Percentiles rank a stretch among this genome's conserved stretches.
phyloP scores from a whole-genome alignment of 805 yeast genomes.

The Wickerhamiella dianesei region DNA sequence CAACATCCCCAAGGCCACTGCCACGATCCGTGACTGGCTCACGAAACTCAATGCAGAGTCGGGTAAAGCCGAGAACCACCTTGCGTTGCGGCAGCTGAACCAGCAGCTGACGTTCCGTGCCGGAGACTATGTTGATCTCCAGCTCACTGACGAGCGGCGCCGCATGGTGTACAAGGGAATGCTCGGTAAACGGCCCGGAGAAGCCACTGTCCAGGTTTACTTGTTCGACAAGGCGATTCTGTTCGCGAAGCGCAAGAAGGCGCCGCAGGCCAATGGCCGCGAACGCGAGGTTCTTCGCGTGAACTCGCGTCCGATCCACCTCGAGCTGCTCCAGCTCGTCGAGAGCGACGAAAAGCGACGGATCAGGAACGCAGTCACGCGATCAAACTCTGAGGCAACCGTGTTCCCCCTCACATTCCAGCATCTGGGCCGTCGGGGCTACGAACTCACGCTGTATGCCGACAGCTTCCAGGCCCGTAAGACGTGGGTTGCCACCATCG shows the following conservation, averaged over 20 bases:
- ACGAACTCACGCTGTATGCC: constrained; percentile 31
- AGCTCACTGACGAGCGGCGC: constrained; percentile 68
- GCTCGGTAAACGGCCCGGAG: constrained; percentile 57
- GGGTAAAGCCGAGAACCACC: constrained; percentile 88
- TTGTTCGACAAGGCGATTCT: constrained; percentile 77
- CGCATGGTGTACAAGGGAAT: constrained; percentile 67
- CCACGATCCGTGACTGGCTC: constrained; percentile 59
- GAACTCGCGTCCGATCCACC: constrained; percentile 74
- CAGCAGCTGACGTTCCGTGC: constrained; percentile 70
- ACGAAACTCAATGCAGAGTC: constrained; percentile 71
- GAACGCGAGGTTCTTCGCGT: constrained; percentile 77
- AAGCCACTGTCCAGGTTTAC: constrained; percentile 73
- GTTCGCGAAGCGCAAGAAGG: constrained; percentile 67
- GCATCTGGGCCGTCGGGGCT: constrained; percentile 38
- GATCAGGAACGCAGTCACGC: constrained; percentile 15
- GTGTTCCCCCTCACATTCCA: constrained; percentile 36
- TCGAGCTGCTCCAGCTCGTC: constrained; percentile 60
- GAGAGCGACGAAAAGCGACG: constrained; percentile 50
- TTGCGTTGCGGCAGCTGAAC: constrained; percentile 72
- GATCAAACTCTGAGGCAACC: constrained; percentile 14
- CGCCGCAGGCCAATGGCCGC: constrained; percentile 16
- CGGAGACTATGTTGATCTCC: constrained; percentile 76
- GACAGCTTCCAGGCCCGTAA: constrained; percentile 45
- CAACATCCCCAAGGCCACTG: constrained; percentile 58
- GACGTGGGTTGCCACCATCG: constrained; percentile 66